Base-by-base conservation (phyloP, 2,329 filamentous ascomycete genomes). In the Corynespora cassiicola region DNA sequence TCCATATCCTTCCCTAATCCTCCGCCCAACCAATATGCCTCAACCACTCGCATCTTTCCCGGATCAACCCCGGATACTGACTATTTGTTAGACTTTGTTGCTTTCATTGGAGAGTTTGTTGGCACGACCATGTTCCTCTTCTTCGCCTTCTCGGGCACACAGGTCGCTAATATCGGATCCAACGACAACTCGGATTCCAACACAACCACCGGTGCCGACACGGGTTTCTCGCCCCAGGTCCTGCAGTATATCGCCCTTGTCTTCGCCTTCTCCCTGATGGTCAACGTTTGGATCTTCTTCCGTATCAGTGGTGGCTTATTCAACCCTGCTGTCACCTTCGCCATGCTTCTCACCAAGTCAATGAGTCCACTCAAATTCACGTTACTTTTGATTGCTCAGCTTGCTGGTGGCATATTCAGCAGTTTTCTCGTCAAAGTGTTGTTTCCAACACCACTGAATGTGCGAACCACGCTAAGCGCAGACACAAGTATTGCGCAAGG, bases 101-200 rank as follows among this genome's bases (percentile, higher is more conserved):
- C 74, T 35, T 73, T 75, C 56, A 50, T 74, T 7, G 75, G 74
- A 68, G 71, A 75, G 36, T 73, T 69, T 30, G 68, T 73, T 6
- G 72, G 71, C 17, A 74, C 72, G 1, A 66, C 69, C 6, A 65
- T 75, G 42, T 75, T 75, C 36, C 61, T 75, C 20, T 74, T 67
- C 60, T 72, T 75, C 35, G 72, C 72, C 11, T 66, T 75, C 25
- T 58, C 62, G 1, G 72, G 70, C 5, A 70, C 71, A 1, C 71
- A 74, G 37, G 70, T 73, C n/a, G 71, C 72, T 15, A 74, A 74
- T 48, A 69, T 79, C 12, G 74, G 69, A 21, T 78, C 73, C 36
- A 61, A 61, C 19, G 64, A 71, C 41, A 69, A 41, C 4, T 29
- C 42, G 2, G 36, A 47, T 26, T 47, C 50, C 28, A 61, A 66